Conservation (phyloP, 768 basidiomycete species). For the Cystofilobasidium bisporidii region DNA sequence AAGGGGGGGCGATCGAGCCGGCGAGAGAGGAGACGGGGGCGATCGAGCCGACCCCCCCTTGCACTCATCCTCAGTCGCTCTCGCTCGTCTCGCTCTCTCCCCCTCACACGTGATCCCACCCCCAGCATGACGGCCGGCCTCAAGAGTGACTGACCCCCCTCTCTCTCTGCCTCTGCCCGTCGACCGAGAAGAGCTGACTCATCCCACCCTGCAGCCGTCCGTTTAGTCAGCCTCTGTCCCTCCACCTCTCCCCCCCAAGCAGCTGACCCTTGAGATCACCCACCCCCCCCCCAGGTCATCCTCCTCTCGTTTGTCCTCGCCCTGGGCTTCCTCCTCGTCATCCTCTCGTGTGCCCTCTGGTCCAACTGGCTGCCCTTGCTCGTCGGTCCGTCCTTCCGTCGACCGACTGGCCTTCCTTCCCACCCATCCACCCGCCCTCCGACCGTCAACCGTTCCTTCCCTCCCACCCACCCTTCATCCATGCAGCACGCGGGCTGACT, state of each 20-base stretch:
- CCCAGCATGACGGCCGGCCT: conserved; percentile 37
- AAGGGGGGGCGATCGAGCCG: too few relatives aligned
- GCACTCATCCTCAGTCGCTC: background rate
- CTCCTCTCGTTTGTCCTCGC: conserved; percentile 94
- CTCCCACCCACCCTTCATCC: too few relatives aligned
- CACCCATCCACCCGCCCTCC: too few relatives aligned
- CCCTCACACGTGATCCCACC: conserved; percentile 11
- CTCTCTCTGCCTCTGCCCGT: conserved; percentile 6
- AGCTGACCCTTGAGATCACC: too few relatives aligned
- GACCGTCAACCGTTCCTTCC: too few relatives aligned
- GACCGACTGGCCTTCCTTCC: too few relatives aligned
- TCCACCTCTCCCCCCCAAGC: too few relatives aligned
- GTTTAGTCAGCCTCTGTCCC: background rate
- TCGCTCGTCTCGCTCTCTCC: background rate
- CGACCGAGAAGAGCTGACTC: background rate
- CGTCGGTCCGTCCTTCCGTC: conserved; percentile 55
- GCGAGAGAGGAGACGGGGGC: too few relatives aligned
- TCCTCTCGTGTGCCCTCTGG: conserved; percentile 92
- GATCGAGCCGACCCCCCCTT: too few relatives aligned
- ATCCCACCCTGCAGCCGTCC: conserved; percentile 5
- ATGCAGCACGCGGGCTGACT: too few relatives aligned
- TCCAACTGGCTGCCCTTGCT: conserved; percentile 93
- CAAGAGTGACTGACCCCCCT: conserved; percentile 30
- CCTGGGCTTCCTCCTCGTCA: conserved; percentile 93
- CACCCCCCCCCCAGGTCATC: conserved; percentile 61